A percentile compares a stretch with the other conserved stretches of the same genome.
These are phyloP conservation scores for Hyaloperonospora arabidopsidis DNA, from an alignment of 352 stramenopile species.

Conservation along the genomic window DNA sequence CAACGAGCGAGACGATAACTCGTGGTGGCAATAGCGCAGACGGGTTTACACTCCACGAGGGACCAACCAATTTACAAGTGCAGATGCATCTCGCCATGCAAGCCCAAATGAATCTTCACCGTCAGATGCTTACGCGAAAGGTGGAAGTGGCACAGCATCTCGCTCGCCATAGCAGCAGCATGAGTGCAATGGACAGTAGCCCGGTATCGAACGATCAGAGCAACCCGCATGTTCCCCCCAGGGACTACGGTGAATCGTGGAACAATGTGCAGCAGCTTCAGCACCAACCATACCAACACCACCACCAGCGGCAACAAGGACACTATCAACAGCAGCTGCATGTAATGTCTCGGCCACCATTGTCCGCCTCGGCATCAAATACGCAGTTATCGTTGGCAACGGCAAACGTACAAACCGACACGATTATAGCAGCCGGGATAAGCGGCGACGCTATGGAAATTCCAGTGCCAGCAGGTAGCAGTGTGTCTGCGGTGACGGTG, in stretches of 20 bases:
- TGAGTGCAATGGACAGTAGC: conserved; percentile 17
- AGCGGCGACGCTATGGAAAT: conserved; percentile 8
- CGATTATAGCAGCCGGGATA: background rate
- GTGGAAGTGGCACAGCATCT: conserved; percentile 71
- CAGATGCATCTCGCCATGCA: conserved; percentile 86
- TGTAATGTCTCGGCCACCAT: conserved; percentile 14
- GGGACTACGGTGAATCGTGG: conserved; percentile 16
- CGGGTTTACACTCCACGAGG: conserved; percentile 53
- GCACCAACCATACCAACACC: conserved; percentile 18
- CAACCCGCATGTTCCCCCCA: conserved; percentile 6
- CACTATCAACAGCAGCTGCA: conserved; percentile 22
- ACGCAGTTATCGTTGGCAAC: conserved; percentile 15
- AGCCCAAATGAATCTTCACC: conserved; percentile 83
- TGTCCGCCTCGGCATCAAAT: conserved; percentile 11
- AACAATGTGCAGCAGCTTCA: conserved; percentile 19
- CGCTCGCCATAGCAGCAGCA: conserved; percentile 27
- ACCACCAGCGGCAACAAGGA: conserved; percentile 19
- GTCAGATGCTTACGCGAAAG: conserved; percentile 82
- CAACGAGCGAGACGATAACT: conserved; percentile 30
- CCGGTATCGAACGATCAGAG: conserved; percentile 17
- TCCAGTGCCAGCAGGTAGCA: conserved; percentile 6
- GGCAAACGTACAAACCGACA: conserved; percentile 8
- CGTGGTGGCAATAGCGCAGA: conserved; percentile 20
- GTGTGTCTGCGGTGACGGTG: conserved; percentile 4
- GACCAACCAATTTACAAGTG: conserved; percentile 56